Evolutionary conservation across 805 yeast species (phyloP), one percentile per base, ranked within the genome.

Genomic region (Candida nemodendra): DNA sequence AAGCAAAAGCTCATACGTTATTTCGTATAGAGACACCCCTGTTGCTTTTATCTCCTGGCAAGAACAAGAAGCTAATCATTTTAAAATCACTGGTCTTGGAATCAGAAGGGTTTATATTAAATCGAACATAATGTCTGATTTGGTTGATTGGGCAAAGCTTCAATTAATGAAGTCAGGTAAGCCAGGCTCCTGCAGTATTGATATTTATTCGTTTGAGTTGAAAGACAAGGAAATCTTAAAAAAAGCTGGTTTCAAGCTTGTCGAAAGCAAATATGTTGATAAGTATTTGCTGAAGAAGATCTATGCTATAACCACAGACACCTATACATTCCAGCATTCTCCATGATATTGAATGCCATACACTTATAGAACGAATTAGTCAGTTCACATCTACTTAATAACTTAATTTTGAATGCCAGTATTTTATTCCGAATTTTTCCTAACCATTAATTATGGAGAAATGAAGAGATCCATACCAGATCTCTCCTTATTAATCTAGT

Each of bases 11-110:
- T 68, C 87, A 1, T 74, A 72, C 34, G 53, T 81, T 27, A 68
- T 83, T 18, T 56, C 74, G 13, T 84, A 84, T 62, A 74, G 90
- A 53, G 75, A 74, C n/a, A 66, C 80, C 1, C 90, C 93, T 13
- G 79, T 85, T 54, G 88, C 89, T 0, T 65, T 80, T 25, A 65
- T 74, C 21, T 70, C 81, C 0, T 41, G 66, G 9, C 64, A 73
- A 30, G 56, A 69, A 7, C 61, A 62, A 17, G 62, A 68, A 18
- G 34, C 18, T 9, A 31, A 36, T 13, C 22, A 22, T 1, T 69
- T 74, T 45, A 69, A 68, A 15, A 74, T 81, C 41, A 70, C 66
- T 23, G 77, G 82, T 32, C 67, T 79, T 5, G 84, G 84, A 41
- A 76, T 82, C 31, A 75, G 89, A 61, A 76, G 76, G 53, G 89